Conservation (phyloP, 768 basidiomycete species). For the Paxillus ammoniavirescens region DNA sequence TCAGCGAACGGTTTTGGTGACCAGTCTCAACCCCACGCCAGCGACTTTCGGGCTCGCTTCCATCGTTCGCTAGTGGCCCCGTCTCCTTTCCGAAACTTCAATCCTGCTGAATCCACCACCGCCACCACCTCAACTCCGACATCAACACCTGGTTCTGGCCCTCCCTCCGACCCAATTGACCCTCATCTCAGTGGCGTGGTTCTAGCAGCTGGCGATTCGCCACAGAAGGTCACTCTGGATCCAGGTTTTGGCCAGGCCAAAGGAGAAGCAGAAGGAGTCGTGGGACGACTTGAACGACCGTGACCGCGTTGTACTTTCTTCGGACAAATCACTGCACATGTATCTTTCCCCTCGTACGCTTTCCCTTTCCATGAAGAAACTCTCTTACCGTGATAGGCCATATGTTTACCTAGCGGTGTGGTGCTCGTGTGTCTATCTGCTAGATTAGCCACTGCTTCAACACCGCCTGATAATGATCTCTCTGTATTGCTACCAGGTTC, state of each 20-base stretch:
- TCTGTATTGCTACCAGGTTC: no score
- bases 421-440: neutral
- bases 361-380: neutral
- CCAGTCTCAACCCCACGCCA: conserved; percentile 34
- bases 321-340: neutral
- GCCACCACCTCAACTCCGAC: conserved; percentile 27
- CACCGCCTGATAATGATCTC: no score
- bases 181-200: conserved; percentile 31
- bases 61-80: conserved; percentile 59
- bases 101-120: conserved; percentile 23
- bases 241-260: conserved; percentile 21
- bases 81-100: conserved; percentile 51
- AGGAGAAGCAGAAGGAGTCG: conserved; percentile 22
- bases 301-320: neutral
- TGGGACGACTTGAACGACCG: conserved; percentile 18
- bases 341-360: neutral
- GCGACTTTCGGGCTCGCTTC: conserved; percentile 67
- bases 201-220: conserved; percentile 19
- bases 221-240: conserved; percentile 25
- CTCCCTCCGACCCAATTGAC: conserved; percentile 32
- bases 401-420: neutral
- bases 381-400: neutral
- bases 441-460: no score
- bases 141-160: conserved; percentile 34
- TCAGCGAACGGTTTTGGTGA: conserved; percentile 25